Conservation (phyloP, 192 early-diverging fungal species). For the Pilobolus umbonatus region DNA sequence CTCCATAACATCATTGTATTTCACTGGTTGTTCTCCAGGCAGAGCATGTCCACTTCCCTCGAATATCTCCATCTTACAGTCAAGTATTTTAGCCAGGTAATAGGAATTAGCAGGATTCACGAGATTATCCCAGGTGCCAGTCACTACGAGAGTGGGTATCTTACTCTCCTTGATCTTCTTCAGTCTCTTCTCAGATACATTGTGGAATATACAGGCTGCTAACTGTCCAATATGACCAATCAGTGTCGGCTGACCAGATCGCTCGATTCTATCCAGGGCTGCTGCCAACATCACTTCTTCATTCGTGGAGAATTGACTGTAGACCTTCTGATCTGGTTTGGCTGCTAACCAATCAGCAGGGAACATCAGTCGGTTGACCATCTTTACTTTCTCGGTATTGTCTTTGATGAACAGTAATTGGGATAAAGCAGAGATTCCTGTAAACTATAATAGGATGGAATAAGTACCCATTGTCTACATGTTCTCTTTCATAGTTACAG, state of each 20-base stretch:
- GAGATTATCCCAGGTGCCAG: conserved; percentile 36
- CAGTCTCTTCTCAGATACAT: conserved; percentile 31
- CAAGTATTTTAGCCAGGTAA: conserved; percentile 26
- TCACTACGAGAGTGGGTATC: conserved; percentile 27
- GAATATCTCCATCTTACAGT: conserved; percentile 25
- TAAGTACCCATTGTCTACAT: not conserved
- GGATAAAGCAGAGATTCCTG: conserved; percentile 19
- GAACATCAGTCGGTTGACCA: conserved; percentile 34
- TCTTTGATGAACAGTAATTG: conserved; percentile 15
- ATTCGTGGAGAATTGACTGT: conserved; percentile 21
- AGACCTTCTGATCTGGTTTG: conserved; percentile 15
- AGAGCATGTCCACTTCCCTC: conserved; percentile 36
- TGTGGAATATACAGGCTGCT: conserved; percentile 29
- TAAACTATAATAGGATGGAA: conserved; percentile 6
- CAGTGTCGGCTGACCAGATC: conserved; percentile 17
- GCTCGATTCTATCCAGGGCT: not conserved
- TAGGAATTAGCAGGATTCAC: conserved; percentile 28
- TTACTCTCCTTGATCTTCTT: conserved; percentile 9
- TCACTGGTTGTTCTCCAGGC: conserved; percentile 25
- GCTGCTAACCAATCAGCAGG: conserved; percentile 35
- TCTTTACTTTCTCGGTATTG: conserved; percentile 28
- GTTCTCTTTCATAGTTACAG: conserved; percentile 12
- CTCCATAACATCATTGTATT: conserved; percentile 30
- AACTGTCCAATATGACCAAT: conserved; percentile 32
- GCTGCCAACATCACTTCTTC: conserved; percentile 9